A percentile compares a stretch with the other conserved stretches of the same genome.
These are phyloP conservation scores for Parastagonospora avenae DNA, from an alignment of 2,329 filamentous ascomycete genomes.

Conservation along the genomic window DNA sequence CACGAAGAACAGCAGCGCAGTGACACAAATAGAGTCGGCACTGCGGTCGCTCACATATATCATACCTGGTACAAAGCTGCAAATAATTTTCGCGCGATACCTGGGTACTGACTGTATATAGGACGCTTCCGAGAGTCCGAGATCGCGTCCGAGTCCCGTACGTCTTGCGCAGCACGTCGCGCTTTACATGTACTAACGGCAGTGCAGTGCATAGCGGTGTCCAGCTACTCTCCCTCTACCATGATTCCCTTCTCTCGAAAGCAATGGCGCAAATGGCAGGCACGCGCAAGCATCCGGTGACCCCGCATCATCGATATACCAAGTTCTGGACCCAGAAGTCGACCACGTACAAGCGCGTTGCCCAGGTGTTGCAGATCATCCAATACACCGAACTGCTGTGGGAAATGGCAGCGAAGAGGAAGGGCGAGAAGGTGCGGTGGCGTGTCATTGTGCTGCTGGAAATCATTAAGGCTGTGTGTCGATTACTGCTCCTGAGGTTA, in stretches of 20 bases:
- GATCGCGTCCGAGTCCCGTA: constrained; percentile 86
- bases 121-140: constrained; percentile 90
- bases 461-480: constrained; percentile 81
- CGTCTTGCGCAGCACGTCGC: constrained; percentile 28
- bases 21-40: constrained; percentile 93
- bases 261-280: constrained; percentile 62
- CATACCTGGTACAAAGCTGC: constrained; percentile 70
- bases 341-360: constrained; percentile 77
- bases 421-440: constrained; percentile 82
- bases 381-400: constrained; percentile 95
- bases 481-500: constrained; percentile 77
- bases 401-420: constrained; percentile 93
- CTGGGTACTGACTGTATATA: constrained; percentile 41
- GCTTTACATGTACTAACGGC: constrained; percentile 21
- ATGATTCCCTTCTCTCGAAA: constrained; percentile 81
- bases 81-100: not conserved
- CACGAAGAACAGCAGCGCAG: constrained; percentile 89
- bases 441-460: constrained; percentile 85
- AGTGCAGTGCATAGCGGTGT: constrained; percentile 76
- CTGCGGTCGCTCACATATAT: constrained; percentile 93
- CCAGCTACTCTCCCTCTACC: constrained; percentile 88
- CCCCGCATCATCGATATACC: constrained; percentile 67
- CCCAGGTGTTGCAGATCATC: constrained; percentile 83
- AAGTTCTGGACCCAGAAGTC: constrained; percentile 66
- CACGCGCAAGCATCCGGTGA: constrained; percentile 57